A percentile compares a stretch with the other conserved stretches of the same genome.
Conservation (phyloP, 2,329 filamentous ascomycete genomes). For the Bertia moriformis region DNA sequence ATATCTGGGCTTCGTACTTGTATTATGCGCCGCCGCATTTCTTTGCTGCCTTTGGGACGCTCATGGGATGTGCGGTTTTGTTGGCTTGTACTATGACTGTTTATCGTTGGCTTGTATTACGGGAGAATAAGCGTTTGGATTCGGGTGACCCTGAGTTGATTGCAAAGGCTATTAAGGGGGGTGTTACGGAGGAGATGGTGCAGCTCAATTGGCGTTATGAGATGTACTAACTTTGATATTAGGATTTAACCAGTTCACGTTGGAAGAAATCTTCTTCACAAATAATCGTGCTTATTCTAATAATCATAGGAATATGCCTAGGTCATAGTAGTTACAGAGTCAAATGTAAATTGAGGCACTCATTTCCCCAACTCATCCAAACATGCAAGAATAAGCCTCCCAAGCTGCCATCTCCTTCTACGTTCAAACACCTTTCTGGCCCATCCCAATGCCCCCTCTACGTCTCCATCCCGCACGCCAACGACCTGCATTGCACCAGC, state of each 20-base stretch:
- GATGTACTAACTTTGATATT: constrained; percentile 23
- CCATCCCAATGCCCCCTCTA: constrained; percentile 12
- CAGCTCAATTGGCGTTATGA: constrained; percentile 25
- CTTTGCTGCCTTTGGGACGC: constrained; percentile 22
- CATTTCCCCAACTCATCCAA: constrained; percentile 10
- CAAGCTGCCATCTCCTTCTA: constrained; percentile 13
- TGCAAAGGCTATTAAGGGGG: constrained; percentile 21
- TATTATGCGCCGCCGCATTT: constrained; percentile 20
- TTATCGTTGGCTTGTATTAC: constrained; percentile 19
- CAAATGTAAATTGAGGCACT: too few species aligned
- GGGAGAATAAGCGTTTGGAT: constrained; percentile 21
- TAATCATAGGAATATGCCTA: constrained; percentile 1
- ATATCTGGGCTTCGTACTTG: constrained; percentile 19
- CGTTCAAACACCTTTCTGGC: constrained; percentile 14
- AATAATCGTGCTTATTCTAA: too few species aligned
- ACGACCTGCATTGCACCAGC: constrained; percentile 17
- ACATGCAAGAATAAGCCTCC: constrained; percentile 14
- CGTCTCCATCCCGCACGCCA: constrained; percentile 15
- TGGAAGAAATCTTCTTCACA: too few species aligned
- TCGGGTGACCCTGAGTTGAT: constrained; percentile 18
- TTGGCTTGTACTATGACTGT: constrained; percentile 17
- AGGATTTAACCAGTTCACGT: too few species aligned
- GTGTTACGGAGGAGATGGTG: constrained; percentile 26
- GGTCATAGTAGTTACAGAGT: too few species aligned
- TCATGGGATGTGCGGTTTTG: constrained; percentile 16